Conservation (phyloP, 2,329 filamentous ascomycete species). For the Phoma sp. region DNA sequence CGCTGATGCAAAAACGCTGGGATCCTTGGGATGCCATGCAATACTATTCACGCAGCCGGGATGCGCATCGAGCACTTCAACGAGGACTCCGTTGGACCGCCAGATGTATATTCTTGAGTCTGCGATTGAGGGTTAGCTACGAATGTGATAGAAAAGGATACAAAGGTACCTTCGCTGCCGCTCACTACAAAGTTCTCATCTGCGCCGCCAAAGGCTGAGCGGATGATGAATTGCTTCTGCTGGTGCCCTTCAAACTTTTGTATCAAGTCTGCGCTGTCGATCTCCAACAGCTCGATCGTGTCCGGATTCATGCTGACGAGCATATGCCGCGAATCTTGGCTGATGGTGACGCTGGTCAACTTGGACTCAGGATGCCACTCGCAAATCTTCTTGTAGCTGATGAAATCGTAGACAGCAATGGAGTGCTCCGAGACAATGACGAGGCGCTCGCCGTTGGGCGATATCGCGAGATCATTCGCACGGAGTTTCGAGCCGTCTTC, state of each 20-base stretch:
- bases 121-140: constrained; percentile 32
- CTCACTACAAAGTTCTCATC: constrained; percentile 90
- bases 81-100: constrained; percentile 80
- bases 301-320: constrained; percentile 83
- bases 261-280: constrained; percentile 73
- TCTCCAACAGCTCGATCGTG: constrained; percentile 78
- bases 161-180: constrained; percentile 79
- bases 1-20: constrained; percentile 85
- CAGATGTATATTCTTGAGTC: constrained; percentile 81
- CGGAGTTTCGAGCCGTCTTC: constrained; percentile 66
- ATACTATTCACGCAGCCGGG: constrained; percentile 82
- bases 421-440: constrained; percentile 76
- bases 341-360: constrained; percentile 81
- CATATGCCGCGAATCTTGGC: constrained; percentile 78
- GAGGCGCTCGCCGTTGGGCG: constrained; percentile 77
- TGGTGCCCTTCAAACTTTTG: constrained; percentile 77
- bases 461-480: constrained; percentile 85
- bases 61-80: constrained; percentile 81
- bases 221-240: constrained; percentile 79
- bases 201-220: constrained; percentile 84
- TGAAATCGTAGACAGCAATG: constrained; percentile 82
- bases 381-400: constrained; percentile 75
- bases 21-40: constrained; percentile 84
- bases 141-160: too few species aligned
- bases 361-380: constrained; percentile 73